A percentile compares a stretch with the other conserved stretches of the same genome.
Conservation (phyloP, 495 filamentous ascomycete genomes). For the Mytilinidion resinicola region DNA sequence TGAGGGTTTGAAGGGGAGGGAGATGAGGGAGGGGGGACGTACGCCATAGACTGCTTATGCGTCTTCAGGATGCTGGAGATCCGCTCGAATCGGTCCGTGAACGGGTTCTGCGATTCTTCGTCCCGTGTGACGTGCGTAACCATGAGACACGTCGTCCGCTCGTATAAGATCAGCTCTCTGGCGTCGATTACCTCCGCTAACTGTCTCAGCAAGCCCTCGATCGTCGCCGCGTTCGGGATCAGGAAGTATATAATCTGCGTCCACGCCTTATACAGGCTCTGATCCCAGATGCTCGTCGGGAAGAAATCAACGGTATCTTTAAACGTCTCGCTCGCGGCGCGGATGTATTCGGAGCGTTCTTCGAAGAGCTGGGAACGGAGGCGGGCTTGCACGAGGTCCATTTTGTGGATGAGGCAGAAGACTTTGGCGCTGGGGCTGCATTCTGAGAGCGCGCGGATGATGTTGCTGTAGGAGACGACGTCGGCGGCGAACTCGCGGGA, state of each 20-base stretch:
- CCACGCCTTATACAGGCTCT: conserved; percentile 97
- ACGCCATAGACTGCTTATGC: conserved; percentile 77
- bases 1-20: neutral
- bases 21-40: conserved; percentile 18
- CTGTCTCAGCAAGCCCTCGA: conserved; percentile 72
- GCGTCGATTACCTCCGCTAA: conserved; percentile 80
- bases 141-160: conserved; percentile 90
- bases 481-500: conserved; percentile 88
- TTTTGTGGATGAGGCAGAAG: conserved; percentile 95
- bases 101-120: conserved; percentile 71
- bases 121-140: conserved; percentile 76
- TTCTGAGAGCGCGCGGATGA: conserved; percentile 78
- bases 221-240: conserved; percentile 85
- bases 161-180: conserved; percentile 90
- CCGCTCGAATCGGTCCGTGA: conserved; percentile 86
- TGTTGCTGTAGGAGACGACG: conserved; percentile 77
- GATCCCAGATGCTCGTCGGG: conserved; percentile 96
- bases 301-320: conserved; percentile 57
- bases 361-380: conserved; percentile 74
- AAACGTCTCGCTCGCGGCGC: conserved; percentile 67
- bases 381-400: conserved; percentile 86
- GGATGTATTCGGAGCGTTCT: conserved; percentile 66
- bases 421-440: conserved; percentile 77
- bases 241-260: conserved; percentile 93
- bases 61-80: conserved; percentile 95